Evolutionary conservation across 176 grass and related monocot genomes (phyloP).

Genomic region (Oryza rufipogon): DNA sequence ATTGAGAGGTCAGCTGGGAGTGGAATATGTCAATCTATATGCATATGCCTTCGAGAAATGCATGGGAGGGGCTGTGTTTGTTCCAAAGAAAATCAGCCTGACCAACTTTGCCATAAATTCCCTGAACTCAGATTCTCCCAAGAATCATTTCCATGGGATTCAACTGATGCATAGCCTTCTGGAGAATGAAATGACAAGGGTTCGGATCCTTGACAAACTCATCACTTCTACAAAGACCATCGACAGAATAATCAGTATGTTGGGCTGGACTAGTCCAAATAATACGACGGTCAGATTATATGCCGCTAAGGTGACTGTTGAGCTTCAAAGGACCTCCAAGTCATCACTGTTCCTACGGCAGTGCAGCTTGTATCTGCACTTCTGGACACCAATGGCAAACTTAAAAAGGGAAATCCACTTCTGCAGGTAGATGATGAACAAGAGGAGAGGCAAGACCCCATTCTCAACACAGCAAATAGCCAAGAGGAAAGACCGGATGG

Average conservation of each 20-base stretch:
- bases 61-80: background rate
- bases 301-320: too few relatives aligned
- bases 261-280: background rate
- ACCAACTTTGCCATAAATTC: slow-evolving; percentile 18
- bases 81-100: background rate
- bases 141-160: background rate
- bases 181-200: too few relatives aligned
- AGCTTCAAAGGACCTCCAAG: too few relatives aligned
- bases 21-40: slow-evolving; percentile 14
- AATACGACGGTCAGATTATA: background rate
- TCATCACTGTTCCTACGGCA: too few relatives aligned
- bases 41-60: slow-evolving; percentile 16
- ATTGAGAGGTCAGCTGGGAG: background rate
- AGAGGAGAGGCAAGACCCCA: too few relatives aligned
- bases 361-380: too few relatives aligned
- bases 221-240: background rate
- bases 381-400: too few relatives aligned
- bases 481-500: too few relatives aligned
- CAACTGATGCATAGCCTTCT: background rate
- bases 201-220: too few relatives aligned
- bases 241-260: background rate
- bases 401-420: too few relatives aligned
- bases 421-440: too few relatives aligned
- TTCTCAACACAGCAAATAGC: too few relatives aligned
- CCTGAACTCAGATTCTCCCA: background rate